Evolutionary conservation across 345 rosid species (phyloP), one percentile per base, ranked within the genome.

Genomic region (Lagerstroemia speciosa): DNA sequence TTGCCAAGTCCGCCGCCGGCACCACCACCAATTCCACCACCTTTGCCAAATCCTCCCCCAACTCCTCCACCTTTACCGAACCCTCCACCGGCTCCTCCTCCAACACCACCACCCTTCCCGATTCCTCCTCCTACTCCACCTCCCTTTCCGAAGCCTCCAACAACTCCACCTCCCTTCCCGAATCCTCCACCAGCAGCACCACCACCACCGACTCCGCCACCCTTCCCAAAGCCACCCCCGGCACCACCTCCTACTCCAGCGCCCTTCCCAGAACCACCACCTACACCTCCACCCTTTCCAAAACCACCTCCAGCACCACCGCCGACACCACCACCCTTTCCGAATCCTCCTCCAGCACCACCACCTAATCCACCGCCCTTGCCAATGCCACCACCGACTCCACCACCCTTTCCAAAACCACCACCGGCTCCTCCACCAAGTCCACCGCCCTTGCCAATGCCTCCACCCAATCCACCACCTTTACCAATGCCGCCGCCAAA

Each of bases 41-140:
- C 67, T 41, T 52, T 52, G 17, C 69, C 69, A 12, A 66, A 24
- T 31, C 70, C 70, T 0, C 70, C 70, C 0, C 70, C 72, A 9
- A 22, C 11, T 16, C 69, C 69, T 45, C 58, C 34, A 1, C 69
- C 69, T 20, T 46, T 24, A 15, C 63, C 0, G n/a, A 66, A 24
- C 6, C 69, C 62, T n/a, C 58, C 34, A 19, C 63, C 0, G n/a
- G 29, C 3, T 16, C 69, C 70, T 22, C 58, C 29, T 2, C 67
- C 67, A 16, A 31, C 0, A 22, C 71, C 71, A 14, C 69, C 58
- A 8, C 69, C 58, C 3, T 17, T 19, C 2, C 68, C 68, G 2
- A 17, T 3, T 26, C 68, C 68, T 17, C 26, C 31, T 12, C 70
- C 70, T 2, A 12, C 15, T 1, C 72, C 72, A 38, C 72, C 72